phyloP scores from a whole-genome alignment of 2,329 filamentous ascomycete genomes.

The Fusarium sp. region DNA sequence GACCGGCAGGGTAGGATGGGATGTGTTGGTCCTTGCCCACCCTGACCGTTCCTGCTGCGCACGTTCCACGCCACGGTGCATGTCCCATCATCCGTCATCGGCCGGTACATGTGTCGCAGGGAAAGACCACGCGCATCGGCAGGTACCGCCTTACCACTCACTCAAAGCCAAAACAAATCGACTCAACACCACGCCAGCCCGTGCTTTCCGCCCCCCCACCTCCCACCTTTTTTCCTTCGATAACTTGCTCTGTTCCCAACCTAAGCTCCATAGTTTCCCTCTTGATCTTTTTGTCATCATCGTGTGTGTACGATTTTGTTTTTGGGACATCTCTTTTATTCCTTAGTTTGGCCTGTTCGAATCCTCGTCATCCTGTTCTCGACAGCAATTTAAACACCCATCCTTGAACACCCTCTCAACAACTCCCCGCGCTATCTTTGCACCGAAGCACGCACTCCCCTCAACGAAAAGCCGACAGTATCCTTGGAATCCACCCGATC shows the following conservation, averaged over 20 bases:
- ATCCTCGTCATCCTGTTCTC: not conserved
- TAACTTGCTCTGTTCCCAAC: conserved; percentile 8
- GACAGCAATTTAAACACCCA: not conserved
- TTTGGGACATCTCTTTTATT: not conserved
- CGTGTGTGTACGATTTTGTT: not conserved
- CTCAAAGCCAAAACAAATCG: not conserved
- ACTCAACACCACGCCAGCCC: conserved; percentile 33
- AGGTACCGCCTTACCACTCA: conserved; percentile 23
- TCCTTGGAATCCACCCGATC: not conserved
- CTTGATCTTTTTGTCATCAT: conserved; percentile 21
- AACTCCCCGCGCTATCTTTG: conserved; percentile 31
- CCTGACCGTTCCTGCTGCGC: conserved; percentile 31
- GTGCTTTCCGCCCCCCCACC: conserved; percentile 26
- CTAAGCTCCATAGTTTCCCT: conserved; percentile 1
- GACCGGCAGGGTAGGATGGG: not conserved
- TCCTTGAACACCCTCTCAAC: conserved; percentile 15
- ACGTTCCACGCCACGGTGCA: conserved; percentile 31
- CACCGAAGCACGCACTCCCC: conserved; percentile 12
- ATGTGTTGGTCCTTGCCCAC: conserved; percentile 29
- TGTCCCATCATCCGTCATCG: conserved; percentile 6
- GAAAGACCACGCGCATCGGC: not conserved
- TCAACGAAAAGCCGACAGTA: conserved; percentile 28
- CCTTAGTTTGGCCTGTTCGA: not conserved
- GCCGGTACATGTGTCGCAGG: not conserved
- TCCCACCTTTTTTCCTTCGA: conserved; percentile 13